Evolutionary conservation across 768 basidiomycete genomes (phyloP), one percentile per base, ranked within the genome.

Genomic region (Brasilioporus rufonigricans): DNA sequence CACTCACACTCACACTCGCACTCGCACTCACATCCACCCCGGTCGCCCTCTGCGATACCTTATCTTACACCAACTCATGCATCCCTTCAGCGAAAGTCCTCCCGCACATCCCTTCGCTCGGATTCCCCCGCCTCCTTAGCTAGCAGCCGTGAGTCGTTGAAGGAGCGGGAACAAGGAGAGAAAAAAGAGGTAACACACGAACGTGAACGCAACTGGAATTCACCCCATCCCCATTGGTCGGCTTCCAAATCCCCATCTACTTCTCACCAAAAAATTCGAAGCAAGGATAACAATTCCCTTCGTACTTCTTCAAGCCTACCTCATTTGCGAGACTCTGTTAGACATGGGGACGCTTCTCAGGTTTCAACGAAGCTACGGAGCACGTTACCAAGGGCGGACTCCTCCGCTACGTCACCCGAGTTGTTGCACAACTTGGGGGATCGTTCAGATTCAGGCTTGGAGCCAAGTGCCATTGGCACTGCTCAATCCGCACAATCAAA

Each of bases 131-230:
- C 65, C 19, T 79, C 76, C 21, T 52, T 71, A 9, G 63, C 64
- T 14, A 73, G 71, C 39, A 74, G 71, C 38, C 73, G 67, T 14
- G 72, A 64, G 38, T 71, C 69, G 21, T 58, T 66, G 31, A 59
- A 71, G 24, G 73, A 73, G 65, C 71, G 14, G 21, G 65, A 65
- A 21, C 50, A 64, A 49, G 69, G 67, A 40, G 58, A 70, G 48
- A 53, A 64, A 54, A 58, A 66, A n/a, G 79, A 76, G 59, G 53
- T 70, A 5, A 55, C 61, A n/a, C 78, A 81, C 36, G 77, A 80
- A 59, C 77, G 84, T 45, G 86, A 87, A 68, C 75, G 83, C 45
- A 87, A 87, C 61, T 87, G 85, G 86, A 84, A 85, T 65, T 79
- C 85, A 9, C 83, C 81, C n/a, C 79, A 76, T 35, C 84, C 82